Percentiles rank a stretch among this genome's conserved stretches.
phyloP scores from a whole-genome alignment of 495 filamentous ascomycete genomes.

The Podospora australis region DNA sequence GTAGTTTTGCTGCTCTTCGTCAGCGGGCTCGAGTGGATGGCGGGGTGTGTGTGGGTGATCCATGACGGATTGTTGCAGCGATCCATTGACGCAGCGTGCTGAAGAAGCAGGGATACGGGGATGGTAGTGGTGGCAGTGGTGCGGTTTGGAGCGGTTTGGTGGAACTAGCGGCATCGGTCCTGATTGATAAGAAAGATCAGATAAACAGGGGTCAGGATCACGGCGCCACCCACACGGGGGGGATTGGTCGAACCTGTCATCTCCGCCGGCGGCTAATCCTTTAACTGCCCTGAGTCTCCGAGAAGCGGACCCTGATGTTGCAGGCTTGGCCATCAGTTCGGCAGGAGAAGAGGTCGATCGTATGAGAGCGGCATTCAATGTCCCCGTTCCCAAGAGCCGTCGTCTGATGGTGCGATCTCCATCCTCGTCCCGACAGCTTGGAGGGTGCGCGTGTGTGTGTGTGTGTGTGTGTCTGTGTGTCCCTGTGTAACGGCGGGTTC shows the following conservation, averaged over 20 bases:
- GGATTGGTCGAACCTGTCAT: slow-evolving; percentile 8
- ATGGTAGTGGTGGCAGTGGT: too few relatives aligned
- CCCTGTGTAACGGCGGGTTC: too few relatives aligned
- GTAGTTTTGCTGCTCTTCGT: too few relatives aligned
- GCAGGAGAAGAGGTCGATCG: background rate
- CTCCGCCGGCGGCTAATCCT: background rate
- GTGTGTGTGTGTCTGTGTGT: too few relatives aligned
- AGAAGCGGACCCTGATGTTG: slow-evolving; percentile 6
- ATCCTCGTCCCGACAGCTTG: background rate
- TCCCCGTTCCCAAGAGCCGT: background rate
- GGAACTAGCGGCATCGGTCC: slow-evolving; percentile 34
- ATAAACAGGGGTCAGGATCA: slow-evolving; percentile 44
- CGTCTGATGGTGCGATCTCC: background rate
- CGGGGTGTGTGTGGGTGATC: too few relatives aligned
- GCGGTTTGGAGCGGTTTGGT: too few relatives aligned
- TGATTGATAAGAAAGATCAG: slow-evolving; percentile 50
- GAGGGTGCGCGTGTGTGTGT: background rate
- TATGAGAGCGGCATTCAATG: background rate
- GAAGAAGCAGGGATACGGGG: background rate
- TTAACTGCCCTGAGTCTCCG: slow-evolving; percentile 14
- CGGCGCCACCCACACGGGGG: too few relatives aligned
- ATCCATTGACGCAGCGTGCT: too few relatives aligned
- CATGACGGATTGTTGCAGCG: slow-evolving; percentile 15
- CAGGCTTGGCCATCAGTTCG: background rate
- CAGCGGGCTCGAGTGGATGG: too few relatives aligned